A percentile compares a stretch with the other conserved stretches of the same genome.
phyloP scores from a whole-genome alignment of 306 rosid species.

The Dalbergia cultrata region DNA sequence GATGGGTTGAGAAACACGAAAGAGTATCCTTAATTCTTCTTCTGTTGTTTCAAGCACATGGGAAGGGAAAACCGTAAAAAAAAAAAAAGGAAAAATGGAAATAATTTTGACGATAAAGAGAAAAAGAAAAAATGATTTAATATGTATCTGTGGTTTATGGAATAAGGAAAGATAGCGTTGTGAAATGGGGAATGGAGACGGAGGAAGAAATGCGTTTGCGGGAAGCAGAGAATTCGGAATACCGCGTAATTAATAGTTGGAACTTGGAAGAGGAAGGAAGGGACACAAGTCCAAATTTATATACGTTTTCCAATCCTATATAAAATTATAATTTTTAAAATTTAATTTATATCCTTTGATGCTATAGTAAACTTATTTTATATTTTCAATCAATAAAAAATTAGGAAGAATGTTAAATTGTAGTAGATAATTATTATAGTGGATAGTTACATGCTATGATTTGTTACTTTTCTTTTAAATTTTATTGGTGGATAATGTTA shows the following conservation, averaged over 20 bases:
- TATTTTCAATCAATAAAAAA: no score
- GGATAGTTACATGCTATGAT: no score
- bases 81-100: background rate
- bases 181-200: background rate
- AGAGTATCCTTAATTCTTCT: background rate
- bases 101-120: background rate
- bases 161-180: background rate
- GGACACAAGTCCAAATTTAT: background rate
- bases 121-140: background rate
- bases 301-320: background rate
- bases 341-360: no score
- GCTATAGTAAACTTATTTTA: no score
- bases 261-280: background rate
- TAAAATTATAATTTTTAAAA: no score
- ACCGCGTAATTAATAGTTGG: constrained; percentile 56
- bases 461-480: no score
- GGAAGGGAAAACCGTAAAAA: constrained; percentile 13
- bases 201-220: constrained; percentile 1
- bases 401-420: no score
- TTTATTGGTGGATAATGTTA: no score
- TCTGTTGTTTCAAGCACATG: constrained; percentile 10
- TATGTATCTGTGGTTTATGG: background rate
- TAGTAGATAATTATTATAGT: no score
- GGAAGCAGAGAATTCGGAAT: constrained; percentile 60
- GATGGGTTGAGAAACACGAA: background rate